Conservation (phyloP, 257 asterid genomes). For the Buddleja alternifolia region DNA sequence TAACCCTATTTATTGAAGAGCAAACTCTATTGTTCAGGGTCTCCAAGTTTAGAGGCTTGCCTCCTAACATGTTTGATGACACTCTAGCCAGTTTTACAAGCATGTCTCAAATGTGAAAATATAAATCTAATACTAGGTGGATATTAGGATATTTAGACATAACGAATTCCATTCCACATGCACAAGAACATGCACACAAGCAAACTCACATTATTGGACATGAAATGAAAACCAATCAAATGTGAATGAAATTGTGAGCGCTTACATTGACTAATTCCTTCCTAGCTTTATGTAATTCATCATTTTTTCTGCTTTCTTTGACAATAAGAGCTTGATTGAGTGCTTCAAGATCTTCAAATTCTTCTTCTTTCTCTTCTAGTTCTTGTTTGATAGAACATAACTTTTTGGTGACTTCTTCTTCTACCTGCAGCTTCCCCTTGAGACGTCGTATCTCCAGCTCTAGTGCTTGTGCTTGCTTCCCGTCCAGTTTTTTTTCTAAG, state of each 20-base stretch:
- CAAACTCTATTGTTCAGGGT: too few relatives aligned
- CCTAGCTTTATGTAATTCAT: constrained; percentile 81
- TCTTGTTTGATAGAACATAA: constrained; percentile 42
- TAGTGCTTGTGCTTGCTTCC: constrained; percentile 73
- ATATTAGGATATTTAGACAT: too few relatives aligned
- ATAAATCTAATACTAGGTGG: too few relatives aligned
- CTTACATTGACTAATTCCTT: constrained; percentile 75
- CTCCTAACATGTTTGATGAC: too few relatives aligned
- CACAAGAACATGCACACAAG: constrained; percentile 8
- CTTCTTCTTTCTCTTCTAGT: constrained; percentile 74
- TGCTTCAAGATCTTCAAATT: constrained; percentile 48
- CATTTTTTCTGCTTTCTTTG: constrained; percentile 68
- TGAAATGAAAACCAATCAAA: not conserved
- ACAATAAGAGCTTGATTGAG: constrained; percentile 64
- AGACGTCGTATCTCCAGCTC: constrained; percentile 60
- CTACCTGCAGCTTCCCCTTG: constrained; percentile 54
- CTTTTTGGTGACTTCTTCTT: constrained; percentile 47
- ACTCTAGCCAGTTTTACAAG: too few relatives aligned
- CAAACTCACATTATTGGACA: constrained; percentile 13
- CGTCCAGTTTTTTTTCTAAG: constrained; percentile 66
- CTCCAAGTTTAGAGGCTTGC: too few relatives aligned
- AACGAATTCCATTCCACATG: not conserved
- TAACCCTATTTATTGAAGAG: too few relatives aligned
- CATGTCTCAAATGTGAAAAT: too few relatives aligned
- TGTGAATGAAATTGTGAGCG: constrained; percentile 7